A percentile compares a stretch with the other conserved stretches of the same genome.
Conservation (phyloP, 164 flowering plant genomes). For the Tinospora cordifolia region DNA sequence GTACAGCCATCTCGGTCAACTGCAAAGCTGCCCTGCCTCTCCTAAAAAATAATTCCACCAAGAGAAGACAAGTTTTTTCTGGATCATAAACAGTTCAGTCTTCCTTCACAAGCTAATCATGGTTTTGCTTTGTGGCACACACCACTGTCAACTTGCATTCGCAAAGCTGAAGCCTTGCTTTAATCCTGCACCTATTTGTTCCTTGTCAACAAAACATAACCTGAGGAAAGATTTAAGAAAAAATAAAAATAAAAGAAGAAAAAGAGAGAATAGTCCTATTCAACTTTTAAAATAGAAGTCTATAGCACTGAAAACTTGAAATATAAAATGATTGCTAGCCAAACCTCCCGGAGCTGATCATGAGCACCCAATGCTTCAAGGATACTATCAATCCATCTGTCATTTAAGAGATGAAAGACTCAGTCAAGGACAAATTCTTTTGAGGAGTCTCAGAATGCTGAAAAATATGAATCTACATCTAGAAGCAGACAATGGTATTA, state of each 20-base stretch:
- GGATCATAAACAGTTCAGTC: no score
- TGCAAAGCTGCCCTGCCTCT: background rate
- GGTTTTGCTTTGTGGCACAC: no score
- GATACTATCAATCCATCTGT: conserved; percentile 80
- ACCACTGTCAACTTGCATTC: background rate
- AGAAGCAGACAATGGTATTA: background rate
- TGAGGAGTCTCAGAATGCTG: background rate
- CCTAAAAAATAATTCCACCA: no score
- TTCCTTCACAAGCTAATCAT: no score
- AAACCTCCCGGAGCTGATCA: conserved; percentile 31
- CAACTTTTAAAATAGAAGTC: background rate
- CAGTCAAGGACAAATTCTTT: background rate
- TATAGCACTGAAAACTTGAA: background rate
- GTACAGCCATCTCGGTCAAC: background rate
- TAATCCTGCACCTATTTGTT: conserved; percentile 22
- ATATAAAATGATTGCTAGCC: background rate
- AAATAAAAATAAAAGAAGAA: no score
- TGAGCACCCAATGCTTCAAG: conserved; percentile 63
- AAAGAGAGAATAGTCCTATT: background rate
- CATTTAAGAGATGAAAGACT: background rate
- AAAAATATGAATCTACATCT: background rate
- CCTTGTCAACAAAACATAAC: conserved; percentile 23
- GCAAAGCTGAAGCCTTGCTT: conserved; percentile 2
- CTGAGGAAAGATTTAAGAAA: conserved; percentile 12
- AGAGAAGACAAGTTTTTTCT: no score